Conservation (phyloP, 768 basidiomycete species). For the Leccinum ochraceum region DNA sequence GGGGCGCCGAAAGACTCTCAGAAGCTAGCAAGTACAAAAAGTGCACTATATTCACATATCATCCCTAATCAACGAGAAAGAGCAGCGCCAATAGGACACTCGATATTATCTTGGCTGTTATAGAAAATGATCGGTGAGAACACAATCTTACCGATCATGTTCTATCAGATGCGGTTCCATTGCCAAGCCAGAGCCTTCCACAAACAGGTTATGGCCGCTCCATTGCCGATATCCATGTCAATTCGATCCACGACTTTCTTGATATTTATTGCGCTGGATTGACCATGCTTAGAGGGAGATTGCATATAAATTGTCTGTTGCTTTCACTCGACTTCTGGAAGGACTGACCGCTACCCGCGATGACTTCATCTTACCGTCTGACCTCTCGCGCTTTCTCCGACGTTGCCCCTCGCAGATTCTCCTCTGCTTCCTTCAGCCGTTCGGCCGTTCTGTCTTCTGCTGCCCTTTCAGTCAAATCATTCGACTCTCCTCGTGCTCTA, state of each 20-base stretch:
- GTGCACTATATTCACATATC: background rate
- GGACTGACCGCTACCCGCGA: constrained; percentile 1
- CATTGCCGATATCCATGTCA: constrained; percentile 19
- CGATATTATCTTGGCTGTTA: background rate
- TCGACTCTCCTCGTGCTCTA: constrained; percentile 21
- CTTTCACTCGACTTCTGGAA: background rate
- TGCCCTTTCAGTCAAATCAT: constrained; percentile 2
- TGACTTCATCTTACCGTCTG: constrained; percentile 20
- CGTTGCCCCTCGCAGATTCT: constrained; percentile 9
- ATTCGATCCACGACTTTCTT: constrained; percentile 6
- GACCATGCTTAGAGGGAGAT: background rate
- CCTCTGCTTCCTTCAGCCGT: constrained; percentile 14
- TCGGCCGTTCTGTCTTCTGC: constrained; percentile 16
- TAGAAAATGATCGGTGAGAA: background rate
- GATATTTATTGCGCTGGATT: background rate
- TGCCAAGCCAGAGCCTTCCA: background rate
- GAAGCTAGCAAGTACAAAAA: constrained; percentile 1
- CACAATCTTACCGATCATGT: background rate
- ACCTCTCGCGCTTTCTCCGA: constrained; percentile 9
- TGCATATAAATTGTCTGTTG: constrained; percentile 21
- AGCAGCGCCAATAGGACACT: background rate
- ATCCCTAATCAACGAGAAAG: background rate
- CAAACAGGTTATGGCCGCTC: constrained; percentile 19
- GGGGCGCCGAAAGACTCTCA: background rate
- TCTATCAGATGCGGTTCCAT: background rate